Base-by-base conservation (phyloP, 2,329 filamentous ascomycete species). In the Clonostachys byssicola region DNA sequence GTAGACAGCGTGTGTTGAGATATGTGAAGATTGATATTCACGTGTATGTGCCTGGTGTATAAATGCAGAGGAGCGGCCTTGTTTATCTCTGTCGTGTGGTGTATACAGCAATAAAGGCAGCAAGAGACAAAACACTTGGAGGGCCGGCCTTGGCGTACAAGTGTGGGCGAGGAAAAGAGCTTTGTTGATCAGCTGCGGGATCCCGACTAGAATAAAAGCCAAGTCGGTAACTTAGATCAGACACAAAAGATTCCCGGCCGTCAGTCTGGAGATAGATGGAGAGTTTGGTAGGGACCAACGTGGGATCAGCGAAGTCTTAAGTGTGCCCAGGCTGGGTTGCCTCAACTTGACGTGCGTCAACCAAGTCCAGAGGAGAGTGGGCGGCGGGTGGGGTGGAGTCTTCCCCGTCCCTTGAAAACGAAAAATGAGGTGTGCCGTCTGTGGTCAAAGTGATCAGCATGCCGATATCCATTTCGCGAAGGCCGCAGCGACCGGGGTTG, bases 281-380 rank as follows among this genome's bases (percentile, higher is more conserved):
- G 52, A 58, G 54, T 54, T 56, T 52, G 62, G 57, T 50, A 57
- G 60, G 52, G 53, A 52, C 55, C 59, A 58, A 63, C 58, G 64
- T 72, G 75, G 76, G 77, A 80, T 80, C 77, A 78, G 75, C 76
- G 72, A 73, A 71, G 72, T 77, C 66, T 79, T 79, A 79, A 77
- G 75, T 78, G 23, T 30, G 74, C 72, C 68, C 59, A 56, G 57
- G 56, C 52, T 49, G 63, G 54, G 42, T 40, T 49, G 23, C 34
- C 42, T 41, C 54, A 56, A 63, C 64, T 65, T 65, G 61, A 65
- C 62, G 60, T 68, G 64, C 64, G 63, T 66, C 63, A 66, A 63
- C 48, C 30, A 18, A 43, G 40, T 38, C 33, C 17, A 38, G 44
- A 47, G 39, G 44, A 61, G 59, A 60, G 56, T 59, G 60, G 61